Conservation (phyloP, 2,329 filamentous ascomycete species). For the Mariannaea elegans region DNA sequence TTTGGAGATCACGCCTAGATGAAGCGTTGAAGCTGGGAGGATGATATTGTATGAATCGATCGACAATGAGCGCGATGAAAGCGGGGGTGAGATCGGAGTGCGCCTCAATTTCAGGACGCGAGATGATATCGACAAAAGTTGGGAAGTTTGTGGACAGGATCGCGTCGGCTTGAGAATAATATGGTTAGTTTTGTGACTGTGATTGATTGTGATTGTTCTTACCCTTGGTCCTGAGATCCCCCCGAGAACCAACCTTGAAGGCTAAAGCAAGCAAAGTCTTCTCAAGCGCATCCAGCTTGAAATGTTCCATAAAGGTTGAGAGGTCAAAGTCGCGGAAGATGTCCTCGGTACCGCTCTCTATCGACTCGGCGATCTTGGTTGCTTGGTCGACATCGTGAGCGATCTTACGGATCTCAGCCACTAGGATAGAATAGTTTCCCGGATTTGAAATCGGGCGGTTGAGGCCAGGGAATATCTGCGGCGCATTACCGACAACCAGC, state of each 20-base stretch:
- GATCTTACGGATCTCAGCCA: slow-evolving; percentile 87
- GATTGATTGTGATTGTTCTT: slow-evolving; percentile 38
- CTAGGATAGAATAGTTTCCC: slow-evolving; percentile 84
- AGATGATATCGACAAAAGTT: slow-evolving; percentile 80
- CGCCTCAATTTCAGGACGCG: slow-evolving; percentile 68
- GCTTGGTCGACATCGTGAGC: slow-evolving; percentile 83
- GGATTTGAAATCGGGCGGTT: slow-evolving; percentile 78
- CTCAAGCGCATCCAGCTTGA: slow-evolving; percentile 87
- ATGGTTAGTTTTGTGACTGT: slow-evolving; percentile 56
- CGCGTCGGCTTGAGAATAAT: slow-evolving; percentile 74
- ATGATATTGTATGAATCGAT: slow-evolving; percentile 87
- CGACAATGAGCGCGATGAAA: slow-evolving; percentile 82
- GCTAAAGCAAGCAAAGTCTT: slow-evolving; percentile 89
- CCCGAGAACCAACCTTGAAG: slow-evolving; percentile 82
- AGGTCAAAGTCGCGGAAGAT: slow-evolving; percentile 96
- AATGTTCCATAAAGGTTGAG: slow-evolving; percentile 95
- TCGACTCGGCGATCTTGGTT: slow-evolving; percentile 89
- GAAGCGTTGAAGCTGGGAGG: slow-evolving; percentile 85
- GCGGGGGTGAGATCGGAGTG: slow-evolving; percentile 72
- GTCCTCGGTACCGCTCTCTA: slow-evolving; percentile 90
- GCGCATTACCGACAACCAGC: slow-evolving; percentile 88
- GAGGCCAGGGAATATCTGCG: slow-evolving; percentile 86
- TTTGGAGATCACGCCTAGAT: slow-evolving; percentile 73
- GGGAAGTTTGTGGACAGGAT: slow-evolving; percentile 83
- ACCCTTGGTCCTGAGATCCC: slow-evolving; percentile 92